Conservation (phyloP, 768 basidiomycete species). For the Dendrothele bispora region DNA sequence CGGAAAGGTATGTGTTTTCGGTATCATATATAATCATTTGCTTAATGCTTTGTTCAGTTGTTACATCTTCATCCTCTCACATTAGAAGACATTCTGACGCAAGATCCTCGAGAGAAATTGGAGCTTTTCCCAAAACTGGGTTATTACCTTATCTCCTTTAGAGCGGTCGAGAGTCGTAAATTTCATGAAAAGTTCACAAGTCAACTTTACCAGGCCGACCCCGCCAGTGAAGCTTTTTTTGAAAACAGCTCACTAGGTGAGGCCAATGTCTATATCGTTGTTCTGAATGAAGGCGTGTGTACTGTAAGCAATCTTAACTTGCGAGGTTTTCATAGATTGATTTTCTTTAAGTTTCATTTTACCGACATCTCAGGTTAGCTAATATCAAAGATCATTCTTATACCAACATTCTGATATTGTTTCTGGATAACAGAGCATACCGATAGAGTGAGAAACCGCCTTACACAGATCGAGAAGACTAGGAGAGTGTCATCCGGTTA, state of each 20-base stretch:
- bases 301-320: slow-evolving; percentile 41
- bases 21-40: neutral
- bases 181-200: slow-evolving; percentile 40
- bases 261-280: slow-evolving; percentile 84
- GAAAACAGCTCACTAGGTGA: slow-evolving; percentile 60
- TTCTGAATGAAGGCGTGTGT: slow-evolving; percentile 87
- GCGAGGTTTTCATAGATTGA: neutral
- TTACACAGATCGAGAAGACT: slow-evolving; percentile 61
- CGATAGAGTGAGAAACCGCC: slow-evolving; percentile 69
- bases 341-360: slow-evolving; percentile 76
- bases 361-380: slow-evolving; percentile 76
- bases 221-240: slow-evolving; percentile 5
- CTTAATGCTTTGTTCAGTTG: slow-evolving; percentile 42
- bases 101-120: slow-evolving; percentile 90
- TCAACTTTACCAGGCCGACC: slow-evolving; percentile 16
- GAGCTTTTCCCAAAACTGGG: slow-evolving; percentile 86
- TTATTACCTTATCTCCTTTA: slow-evolving; percentile 89
- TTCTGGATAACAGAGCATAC: slow-evolving; percentile 57
- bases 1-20: slow-evolving; percentile 59
- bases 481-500: slow-evolving; percentile 73
- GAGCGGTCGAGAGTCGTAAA: slow-evolving; percentile 67
- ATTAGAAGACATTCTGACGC: slow-evolving; percentile 88
- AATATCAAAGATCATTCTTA: slow-evolving; percentile 11
- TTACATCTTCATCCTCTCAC: slow-evolving; percentile 90
- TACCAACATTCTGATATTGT: slow-evolving; percentile 3